These are phyloP conservation scores for Medicago truncatula DNA, from an alignment of 306 rosid species.

Conservation along the genomic window DNA sequence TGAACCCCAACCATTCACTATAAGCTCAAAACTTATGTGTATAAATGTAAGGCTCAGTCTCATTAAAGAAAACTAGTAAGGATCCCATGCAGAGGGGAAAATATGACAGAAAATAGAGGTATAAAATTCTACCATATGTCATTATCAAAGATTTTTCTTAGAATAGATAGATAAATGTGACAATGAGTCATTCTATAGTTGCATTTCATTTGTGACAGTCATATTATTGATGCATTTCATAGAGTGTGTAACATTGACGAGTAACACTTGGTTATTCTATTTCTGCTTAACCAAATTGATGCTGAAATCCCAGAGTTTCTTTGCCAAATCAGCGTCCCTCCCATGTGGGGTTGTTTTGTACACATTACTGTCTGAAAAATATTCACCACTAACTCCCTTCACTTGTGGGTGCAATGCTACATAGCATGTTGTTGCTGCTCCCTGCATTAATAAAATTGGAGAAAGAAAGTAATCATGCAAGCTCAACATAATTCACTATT, in stretches of 20 bases:
- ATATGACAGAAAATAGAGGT: background rate
- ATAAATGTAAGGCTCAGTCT: background rate
- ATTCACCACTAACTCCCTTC: constrained; percentile 68
- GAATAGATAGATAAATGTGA: constrained; percentile 10
- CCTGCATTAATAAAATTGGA: constrained; percentile 15
- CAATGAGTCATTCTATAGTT: background rate
- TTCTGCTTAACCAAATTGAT: constrained; percentile 38
- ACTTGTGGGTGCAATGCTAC: constrained; percentile 35
- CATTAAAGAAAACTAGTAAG: constrained; percentile 3
- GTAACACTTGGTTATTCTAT: constrained; percentile 12
- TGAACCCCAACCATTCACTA: background rate
- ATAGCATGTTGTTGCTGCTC: constrained; percentile 36
- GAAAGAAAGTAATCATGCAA: background rate
- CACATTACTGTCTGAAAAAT: constrained; percentile 57
- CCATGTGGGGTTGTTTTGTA: constrained; percentile 52
- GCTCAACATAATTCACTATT: background rate
- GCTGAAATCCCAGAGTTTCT: constrained; percentile 77
- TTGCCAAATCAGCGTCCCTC: constrained; percentile 59
- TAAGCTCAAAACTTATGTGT: background rate
- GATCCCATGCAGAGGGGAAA: background rate
- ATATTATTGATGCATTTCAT: constrained; percentile 23
- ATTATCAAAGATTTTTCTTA: background rate
- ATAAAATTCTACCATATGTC: background rate
- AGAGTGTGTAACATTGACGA: background rate
- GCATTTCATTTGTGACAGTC: background rate